Conservation (phyloP, 164 flowering plant species). For the Liquidambar formosana region DNA sequence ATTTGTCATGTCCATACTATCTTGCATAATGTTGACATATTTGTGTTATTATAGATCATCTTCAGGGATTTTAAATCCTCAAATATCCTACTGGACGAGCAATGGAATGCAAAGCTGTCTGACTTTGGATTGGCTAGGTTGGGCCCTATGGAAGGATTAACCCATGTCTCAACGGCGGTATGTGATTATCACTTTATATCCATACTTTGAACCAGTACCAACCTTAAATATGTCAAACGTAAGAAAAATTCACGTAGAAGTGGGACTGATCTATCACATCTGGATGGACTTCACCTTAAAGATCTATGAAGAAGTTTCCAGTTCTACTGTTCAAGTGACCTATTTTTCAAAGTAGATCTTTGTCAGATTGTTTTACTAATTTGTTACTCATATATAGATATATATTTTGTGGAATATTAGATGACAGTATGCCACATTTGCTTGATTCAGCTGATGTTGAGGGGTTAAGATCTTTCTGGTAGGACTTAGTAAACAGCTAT, state of each 20-base stretch:
- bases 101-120: constrained; percentile 95
- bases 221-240: background rate
- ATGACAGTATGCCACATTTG: background rate
- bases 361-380: background rate
- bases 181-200: constrained; percentile 13
- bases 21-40: background rate
- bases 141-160: constrained; percentile 84
- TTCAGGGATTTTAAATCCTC: constrained; percentile 94
- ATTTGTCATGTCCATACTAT: background rate
- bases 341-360: background rate
- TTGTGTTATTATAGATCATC: constrained; percentile 58
- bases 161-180: constrained; percentile 96
- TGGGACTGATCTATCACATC: background rate
- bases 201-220: background rate
- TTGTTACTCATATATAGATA: too few species aligned
- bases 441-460: background rate
- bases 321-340: background rate
- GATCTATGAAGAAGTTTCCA: background rate
- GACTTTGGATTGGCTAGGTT: constrained; percentile 94
- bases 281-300: background rate
- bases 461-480: background rate
- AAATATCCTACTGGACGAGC: constrained; percentile 85
- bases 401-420: background rate
- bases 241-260: background rate
- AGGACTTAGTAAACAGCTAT: background rate